Base-by-base conservation (phyloP, 495 filamentous ascomycete species). In the Neohortaea acidophila region DNA sequence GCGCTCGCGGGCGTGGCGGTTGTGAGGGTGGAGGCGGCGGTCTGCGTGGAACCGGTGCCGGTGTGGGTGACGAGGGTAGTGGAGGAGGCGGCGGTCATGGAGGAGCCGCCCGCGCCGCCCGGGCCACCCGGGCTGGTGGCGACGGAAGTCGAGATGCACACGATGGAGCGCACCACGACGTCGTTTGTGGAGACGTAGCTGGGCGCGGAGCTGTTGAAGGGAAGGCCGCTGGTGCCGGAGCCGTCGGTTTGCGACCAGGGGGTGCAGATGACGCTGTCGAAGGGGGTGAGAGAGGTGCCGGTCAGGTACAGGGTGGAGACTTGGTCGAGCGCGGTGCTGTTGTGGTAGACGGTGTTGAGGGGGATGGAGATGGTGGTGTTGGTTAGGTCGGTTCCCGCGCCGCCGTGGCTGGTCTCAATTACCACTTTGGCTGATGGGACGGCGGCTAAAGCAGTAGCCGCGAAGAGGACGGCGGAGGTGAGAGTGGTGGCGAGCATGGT, bases 331-430 rank as follows among this genome's bases (percentile, higher is more conserved):
- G 30, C 37, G 11, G 12, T 6, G 26, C 11, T n/a, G 38, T 45
- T 41, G 38, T 37, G 41, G 38, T 41, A 50, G 24, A 34, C 34
- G 2, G 23, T 13, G 28, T 40, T 42, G n/a, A 50, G 21, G 1
- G 47, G 47, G 15, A 45, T 33, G 18, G 18, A 6, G 38, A 50
- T 35, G 24, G 47, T 50, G 23, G 36, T 41, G 29, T 50, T 50
- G n/a, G 42, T 45, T 2, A 50, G 22, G 38, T 34, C 42, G 15
- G 19, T 34, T 21, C 42, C 42, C 21, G 42, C 47, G 33, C 47
- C 47, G 31, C 46, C 46, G 26, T 44, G 42, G 28, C 13, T 22
- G 29, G 45, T 41, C 26, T 26, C 23, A 36, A 48, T 40, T 8
- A 26, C 15, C 15, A 37, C 20, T 12, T 17, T 24, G 8, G 30